Percentiles rank a stretch among this genome's conserved stretches.
Evolutionary conservation across 2,329 filamentous ascomycete species (phyloP).

Genomic region (Penicillium sp.): DNA sequence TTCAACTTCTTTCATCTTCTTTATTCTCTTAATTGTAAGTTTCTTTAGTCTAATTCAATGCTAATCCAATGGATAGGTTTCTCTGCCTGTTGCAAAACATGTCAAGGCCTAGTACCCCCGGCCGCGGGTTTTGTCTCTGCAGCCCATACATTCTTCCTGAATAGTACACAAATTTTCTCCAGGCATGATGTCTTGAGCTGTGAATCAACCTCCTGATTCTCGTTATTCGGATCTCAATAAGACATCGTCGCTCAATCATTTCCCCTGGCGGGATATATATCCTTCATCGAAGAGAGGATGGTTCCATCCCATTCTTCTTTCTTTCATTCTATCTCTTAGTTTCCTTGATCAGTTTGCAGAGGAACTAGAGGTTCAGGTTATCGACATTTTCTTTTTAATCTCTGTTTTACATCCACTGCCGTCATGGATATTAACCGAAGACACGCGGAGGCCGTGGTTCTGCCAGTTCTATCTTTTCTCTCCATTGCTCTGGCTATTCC

Average conservation of each 20-base stretch:
- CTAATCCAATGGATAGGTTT: slow-evolving; percentile 7
- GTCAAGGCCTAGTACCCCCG: neutral
- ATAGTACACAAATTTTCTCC: neutral
- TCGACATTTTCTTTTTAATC: neutral
- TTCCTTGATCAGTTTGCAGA: neutral
- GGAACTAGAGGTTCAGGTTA: neutral
- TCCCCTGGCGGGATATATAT: neutral
- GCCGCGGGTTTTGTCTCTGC: slow-evolving; percentile 9
- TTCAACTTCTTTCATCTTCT: slow-evolving; percentile 1
- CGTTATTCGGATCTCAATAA: slow-evolving; percentile 8
- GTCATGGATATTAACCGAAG: slow-evolving; percentile 13
- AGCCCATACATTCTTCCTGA: slow-evolving; percentile 7
- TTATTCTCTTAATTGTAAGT: neutral
- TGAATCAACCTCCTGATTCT: slow-evolving; percentile 10
- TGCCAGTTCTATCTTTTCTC: slow-evolving; percentile 53
- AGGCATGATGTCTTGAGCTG: slow-evolving; percentile 3
- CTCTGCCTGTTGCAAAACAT: slow-evolving; percentile 2
- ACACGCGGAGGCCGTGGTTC: slow-evolving; percentile 37
- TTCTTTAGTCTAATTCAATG: neutral
- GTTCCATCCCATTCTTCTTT: neutral
- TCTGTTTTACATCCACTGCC: neutral
- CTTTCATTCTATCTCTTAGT: neutral
- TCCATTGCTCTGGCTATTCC: slow-evolving; percentile 55
- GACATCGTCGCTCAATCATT: neutral
- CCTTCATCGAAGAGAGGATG: slow-evolving; percentile 1